A percentile compares a stretch with the other conserved stretches of the same genome.
phyloP scores from a whole-genome alignment of 2,329 filamentous ascomycete species.

The Alternaria rosae region DNA sequence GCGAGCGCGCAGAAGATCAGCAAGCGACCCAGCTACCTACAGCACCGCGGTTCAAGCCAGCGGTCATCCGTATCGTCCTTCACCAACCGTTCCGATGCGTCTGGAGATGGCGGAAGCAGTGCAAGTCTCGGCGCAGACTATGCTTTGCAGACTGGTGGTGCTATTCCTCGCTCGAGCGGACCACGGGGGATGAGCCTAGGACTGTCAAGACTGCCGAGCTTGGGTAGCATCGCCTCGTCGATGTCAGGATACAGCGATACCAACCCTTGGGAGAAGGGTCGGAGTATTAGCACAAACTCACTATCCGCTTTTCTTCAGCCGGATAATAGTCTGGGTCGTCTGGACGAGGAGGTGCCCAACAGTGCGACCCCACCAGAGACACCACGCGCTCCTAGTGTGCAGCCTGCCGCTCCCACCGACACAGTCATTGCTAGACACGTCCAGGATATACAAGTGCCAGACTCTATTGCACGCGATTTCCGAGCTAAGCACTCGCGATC shows the following conservation, averaged over 20 bases:
- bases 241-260: slow-evolving; percentile 62
- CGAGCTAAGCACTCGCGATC: slow-evolving; percentile 74
- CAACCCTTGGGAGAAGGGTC: slow-evolving; percentile 52
- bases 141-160: slow-evolving; percentile 82
- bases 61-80: slow-evolving; percentile 66
- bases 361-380: slow-evolving; percentile 67
- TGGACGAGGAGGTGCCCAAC: slow-evolving; percentile 66
- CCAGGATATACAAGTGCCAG: slow-evolving; percentile 87
- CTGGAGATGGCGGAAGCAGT: slow-evolving; percentile 73
- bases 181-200: slow-evolving; percentile 59
- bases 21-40: slow-evolving; percentile 64
- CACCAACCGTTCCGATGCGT: slow-evolving; percentile 61
- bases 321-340: slow-evolving; percentile 61
- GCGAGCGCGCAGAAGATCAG: slow-evolving; percentile 36
- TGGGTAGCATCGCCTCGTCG: slow-evolving; percentile 88
- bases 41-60: slow-evolving; percentile 63
- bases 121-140: slow-evolving; percentile 79
- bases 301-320: slow-evolving; percentile 39
- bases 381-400: slow-evolving; percentile 66
- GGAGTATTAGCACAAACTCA: slow-evolving; percentile 51
- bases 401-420: slow-evolving; percentile 73
- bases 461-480: slow-evolving; percentile 86
- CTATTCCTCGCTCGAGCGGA: slow-evolving; percentile 60
- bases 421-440: slow-evolving; percentile 89
- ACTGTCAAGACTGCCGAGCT: slow-evolving; percentile 79